These are phyloP conservation scores for Erigeron philadelphicus DNA, from an alignment of 140 eudicot species.

Conservation along the genomic window DNA sequence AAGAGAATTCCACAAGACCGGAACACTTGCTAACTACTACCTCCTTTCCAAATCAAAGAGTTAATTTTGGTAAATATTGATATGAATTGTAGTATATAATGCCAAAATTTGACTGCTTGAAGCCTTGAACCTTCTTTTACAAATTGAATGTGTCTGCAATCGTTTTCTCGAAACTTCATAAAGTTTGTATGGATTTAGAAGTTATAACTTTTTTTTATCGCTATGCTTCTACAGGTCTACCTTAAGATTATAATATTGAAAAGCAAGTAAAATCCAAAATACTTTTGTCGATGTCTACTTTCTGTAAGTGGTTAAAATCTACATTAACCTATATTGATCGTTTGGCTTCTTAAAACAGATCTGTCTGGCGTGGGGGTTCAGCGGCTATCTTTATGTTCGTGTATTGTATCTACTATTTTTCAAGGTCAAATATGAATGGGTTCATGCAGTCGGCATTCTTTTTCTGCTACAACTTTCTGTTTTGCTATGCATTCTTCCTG, in stretches of 20 bases:
- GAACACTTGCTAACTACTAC: background rate
- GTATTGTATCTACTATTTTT: constrained; percentile 50
- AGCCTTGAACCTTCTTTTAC: background rate
- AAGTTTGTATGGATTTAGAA: background rate
- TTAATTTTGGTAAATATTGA: constrained; percentile 2
- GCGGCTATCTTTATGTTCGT: constrained; percentile 69
- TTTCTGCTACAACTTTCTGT: constrained; percentile 60
- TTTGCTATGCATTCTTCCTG: constrained; percentile 78
- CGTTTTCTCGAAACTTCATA: background rate
- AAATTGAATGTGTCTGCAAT: background rate
- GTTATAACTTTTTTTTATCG: background rate
- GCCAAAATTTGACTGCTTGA: background rate
- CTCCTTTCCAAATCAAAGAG: constrained; percentile 10
- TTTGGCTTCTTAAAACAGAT: constrained; percentile 47
- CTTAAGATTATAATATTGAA: background rate
- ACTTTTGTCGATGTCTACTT: background rate
- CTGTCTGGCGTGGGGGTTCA: constrained; percentile 78
- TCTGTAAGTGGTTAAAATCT: background rate
- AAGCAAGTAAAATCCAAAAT: background rate
- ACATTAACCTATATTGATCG: background rate
- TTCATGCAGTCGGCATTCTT: constrained; percentile 60
- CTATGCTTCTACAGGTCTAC: background rate
- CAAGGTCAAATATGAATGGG: constrained; percentile 75
- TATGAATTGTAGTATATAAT: background rate
- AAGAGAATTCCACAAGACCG: background rate